Conservation (phyloP, 352 stramenopile genomes). For the Plasmopara halstedii region DNA sequence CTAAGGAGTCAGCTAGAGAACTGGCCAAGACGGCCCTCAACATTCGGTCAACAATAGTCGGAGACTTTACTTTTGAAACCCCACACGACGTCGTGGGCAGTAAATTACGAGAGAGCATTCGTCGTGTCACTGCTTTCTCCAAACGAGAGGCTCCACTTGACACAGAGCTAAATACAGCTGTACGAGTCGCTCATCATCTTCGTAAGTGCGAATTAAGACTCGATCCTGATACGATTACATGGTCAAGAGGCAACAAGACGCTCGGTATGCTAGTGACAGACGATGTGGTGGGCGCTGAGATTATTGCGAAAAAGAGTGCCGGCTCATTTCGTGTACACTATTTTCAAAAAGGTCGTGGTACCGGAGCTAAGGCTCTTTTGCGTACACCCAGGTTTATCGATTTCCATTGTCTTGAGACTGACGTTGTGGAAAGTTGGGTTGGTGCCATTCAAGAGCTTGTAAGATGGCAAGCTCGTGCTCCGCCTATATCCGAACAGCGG, state of each 20-base stretch:
- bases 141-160: conserved; percentile 63
- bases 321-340: conserved; percentile 61
- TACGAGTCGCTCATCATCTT: conserved; percentile 29
- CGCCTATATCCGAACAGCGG: conserved; percentile 58
- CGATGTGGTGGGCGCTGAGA: conserved; percentile 64
- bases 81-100: conserved; percentile 37
- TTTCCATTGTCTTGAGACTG: conserved; percentile 35
- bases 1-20: conserved; percentile 48
- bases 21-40: conserved; percentile 63
- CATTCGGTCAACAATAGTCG: conserved; percentile 62
- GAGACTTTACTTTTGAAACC: conserved; percentile 68
- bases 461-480: conserved; percentile 68
- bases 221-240: conserved; percentile 53
- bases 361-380: conserved; percentile 47
- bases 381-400: conserved; percentile 43
- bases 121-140: conserved; percentile 78
- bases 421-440: conserved; percentile 49
- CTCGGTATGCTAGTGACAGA: conserved; percentile 54
- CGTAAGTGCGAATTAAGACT: conserved; percentile 55
- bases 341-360: conserved; percentile 59
- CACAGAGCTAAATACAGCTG: conserved; percentile 38
- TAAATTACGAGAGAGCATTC: conserved; percentile 67
- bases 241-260: conserved; percentile 40
- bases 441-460: conserved; percentile 70
- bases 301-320: conserved; percentile 26